A percentile compares a stretch with the other conserved stretches of the same genome.
Evolutionary conservation across 352 stramenopile species (phyloP).

Genomic region (Globisporangium cylindrosporum): DNA sequence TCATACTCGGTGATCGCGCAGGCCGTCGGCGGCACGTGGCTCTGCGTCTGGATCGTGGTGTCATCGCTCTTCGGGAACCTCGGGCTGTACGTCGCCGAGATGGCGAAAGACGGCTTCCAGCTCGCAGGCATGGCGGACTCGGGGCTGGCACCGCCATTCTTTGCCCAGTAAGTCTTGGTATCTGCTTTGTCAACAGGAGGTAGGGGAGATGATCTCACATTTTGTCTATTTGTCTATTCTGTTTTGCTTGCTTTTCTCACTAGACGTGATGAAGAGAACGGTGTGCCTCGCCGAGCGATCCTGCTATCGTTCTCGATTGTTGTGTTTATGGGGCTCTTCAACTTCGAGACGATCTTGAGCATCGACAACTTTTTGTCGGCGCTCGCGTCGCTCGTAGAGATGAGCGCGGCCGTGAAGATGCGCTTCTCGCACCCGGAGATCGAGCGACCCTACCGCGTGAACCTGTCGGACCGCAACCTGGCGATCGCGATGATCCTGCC

Average conservation of each 20-base stretch:
- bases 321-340: conserved; percentile 72
- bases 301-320: conserved; percentile 77
- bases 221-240: neutral
- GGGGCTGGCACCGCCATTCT: conserved; percentile 74
- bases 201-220: neutral
- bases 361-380: conserved; percentile 81
- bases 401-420: conserved; percentile 73
- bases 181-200: too few species aligned
- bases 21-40: conserved; percentile 55
- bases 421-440: conserved; percentile 74
- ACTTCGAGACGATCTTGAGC: conserved; percentile 79
- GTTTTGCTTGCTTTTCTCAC: neutral
- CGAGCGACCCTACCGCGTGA: conserved; percentile 70
- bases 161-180: conserved; percentile 49
- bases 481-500: conserved; percentile 47
- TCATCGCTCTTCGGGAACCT: conserved; percentile 77
- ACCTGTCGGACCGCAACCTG: conserved; percentile 59
- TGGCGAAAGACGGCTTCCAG: conserved; percentile 81
- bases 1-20: conserved; percentile 76
- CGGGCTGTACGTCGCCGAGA: conserved; percentile 79
- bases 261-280: conserved; percentile 55
- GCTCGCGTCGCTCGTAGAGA: conserved; percentile 71
- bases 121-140: conserved; percentile 80
- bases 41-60: conserved; percentile 76
- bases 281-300: conserved; percentile 64